A percentile compares a stretch with the other conserved stretches of the same genome.
These are phyloP conservation scores for Athelia sp. DNA, from an alignment of 1,284 basidiomycete species.

Conservation along the genomic window DNA sequence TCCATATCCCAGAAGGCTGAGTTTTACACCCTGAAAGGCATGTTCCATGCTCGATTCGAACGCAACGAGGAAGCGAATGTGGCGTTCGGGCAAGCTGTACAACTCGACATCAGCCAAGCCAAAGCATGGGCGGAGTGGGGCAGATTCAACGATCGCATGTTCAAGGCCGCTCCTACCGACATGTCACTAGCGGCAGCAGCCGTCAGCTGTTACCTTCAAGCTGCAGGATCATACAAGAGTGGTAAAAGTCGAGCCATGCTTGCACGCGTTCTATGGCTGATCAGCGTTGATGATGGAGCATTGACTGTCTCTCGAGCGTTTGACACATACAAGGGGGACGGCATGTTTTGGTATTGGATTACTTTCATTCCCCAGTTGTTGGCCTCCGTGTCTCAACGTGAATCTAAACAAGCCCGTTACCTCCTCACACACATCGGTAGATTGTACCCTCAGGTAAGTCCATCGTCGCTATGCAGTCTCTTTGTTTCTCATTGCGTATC, in stretches of 20 bases:
- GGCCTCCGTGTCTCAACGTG: constrained; percentile 84
- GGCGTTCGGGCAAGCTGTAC: constrained; percentile 93
- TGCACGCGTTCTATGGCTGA: constrained; percentile 92
- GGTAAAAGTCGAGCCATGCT: constrained; percentile 91
- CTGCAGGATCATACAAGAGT: constrained; percentile 93
- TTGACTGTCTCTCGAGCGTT: constrained; percentile 85
- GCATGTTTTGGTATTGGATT: constrained; percentile 99
- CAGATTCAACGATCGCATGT: constrained; percentile 89
- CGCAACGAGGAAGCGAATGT: constrained; percentile 89
- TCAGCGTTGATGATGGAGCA: constrained; percentile 85
- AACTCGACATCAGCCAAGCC: constrained; percentile 91
- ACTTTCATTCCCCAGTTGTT: constrained; percentile 96
- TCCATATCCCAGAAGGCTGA: constrained; percentile 94
- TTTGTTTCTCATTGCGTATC: constrained; percentile 11
- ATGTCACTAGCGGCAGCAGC: constrained; percentile 83
- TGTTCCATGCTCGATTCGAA: constrained; percentile 92
- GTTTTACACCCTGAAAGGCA: constrained; percentile 99
- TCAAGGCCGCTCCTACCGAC: constrained; percentile 78
- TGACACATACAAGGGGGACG: constrained; percentile 95
- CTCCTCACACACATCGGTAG: constrained; percentile 91
- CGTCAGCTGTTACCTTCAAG: constrained; percentile 97
- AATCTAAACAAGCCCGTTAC: constrained; percentile 90
- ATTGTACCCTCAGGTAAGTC: constrained; percentile 85
- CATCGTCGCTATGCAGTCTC: no score
- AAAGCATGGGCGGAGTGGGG: constrained; percentile 99